These are phyloP conservation scores for Globisporangium cylindrosporum DNA, from an alignment of 352 stramenopile species.

Conservation along the genomic window DNA sequence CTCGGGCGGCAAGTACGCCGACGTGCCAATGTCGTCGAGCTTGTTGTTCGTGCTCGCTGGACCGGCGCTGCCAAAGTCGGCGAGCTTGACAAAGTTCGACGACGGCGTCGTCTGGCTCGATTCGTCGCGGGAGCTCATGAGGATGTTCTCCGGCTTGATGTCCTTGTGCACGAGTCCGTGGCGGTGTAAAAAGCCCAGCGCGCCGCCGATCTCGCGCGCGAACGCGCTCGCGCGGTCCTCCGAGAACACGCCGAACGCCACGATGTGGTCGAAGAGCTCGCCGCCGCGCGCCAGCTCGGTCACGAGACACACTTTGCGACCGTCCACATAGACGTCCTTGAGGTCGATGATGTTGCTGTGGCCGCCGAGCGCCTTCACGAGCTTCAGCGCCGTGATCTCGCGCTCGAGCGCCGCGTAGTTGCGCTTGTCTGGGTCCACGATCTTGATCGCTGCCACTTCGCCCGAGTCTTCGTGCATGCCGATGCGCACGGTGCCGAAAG, in stretches of 20 bases:
- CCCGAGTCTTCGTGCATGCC: slow-evolving; percentile 67
- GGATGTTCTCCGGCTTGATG: slow-evolving; percentile 82
- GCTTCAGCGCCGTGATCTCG: slow-evolving; percentile 66
- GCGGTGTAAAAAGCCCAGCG: slow-evolving; percentile 63
- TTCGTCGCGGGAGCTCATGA: slow-evolving; percentile 21
- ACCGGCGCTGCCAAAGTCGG: slow-evolving; percentile 77
- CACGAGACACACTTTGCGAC: slow-evolving; percentile 78
- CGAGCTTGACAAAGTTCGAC: slow-evolving; percentile 50
- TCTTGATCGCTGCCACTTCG: slow-evolving; percentile 73
- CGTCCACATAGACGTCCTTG: slow-evolving; percentile 79
- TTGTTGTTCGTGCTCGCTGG: slow-evolving; percentile 29
- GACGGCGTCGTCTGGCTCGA: background rate
- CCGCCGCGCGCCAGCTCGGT: slow-evolving; percentile 86
- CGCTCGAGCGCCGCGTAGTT: slow-evolving; percentile 60
- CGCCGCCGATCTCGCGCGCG: slow-evolving; percentile 55
- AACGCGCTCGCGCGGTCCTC: slow-evolving; percentile 51
- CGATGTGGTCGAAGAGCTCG: slow-evolving; percentile 90
- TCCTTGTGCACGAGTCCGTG: slow-evolving; percentile 80
- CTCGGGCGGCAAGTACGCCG: slow-evolving; percentile 68
- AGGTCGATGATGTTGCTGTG: slow-evolving; percentile 87
- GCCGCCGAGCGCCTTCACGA: slow-evolving; percentile 69
- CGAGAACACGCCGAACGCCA: slow-evolving; percentile 54
- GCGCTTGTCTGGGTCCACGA: slow-evolving; percentile 41
- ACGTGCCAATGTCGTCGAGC: slow-evolving; percentile 69
- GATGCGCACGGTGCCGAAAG: slow-evolving; percentile 68